Base-by-base conservation (phyloP, 768 basidiomycete genomes). In the Tylopilus plumbeoviolaceoides region DNA sequence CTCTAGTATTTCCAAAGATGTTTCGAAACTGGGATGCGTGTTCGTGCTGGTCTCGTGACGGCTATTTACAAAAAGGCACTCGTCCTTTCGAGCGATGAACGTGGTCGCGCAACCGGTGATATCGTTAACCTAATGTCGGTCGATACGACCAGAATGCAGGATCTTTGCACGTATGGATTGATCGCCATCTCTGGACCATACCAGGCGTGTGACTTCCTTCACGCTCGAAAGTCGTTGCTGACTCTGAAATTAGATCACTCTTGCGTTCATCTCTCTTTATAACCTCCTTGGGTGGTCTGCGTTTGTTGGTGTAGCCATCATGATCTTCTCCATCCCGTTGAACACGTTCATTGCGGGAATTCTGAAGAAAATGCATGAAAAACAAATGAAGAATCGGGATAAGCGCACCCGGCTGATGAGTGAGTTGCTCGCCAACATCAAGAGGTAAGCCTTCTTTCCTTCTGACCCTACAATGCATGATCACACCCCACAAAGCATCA, bases 111-210 rank as follows among this genome's bases (percentile, higher is more conserved):
- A 0, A 83, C 90, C 0, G 95, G 95, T 1, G 94, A 97, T 65
- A 94, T 97, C 33, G 92, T 97, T 57, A 98, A 97, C 64, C 70
- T 95, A 30, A 94, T 95, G 87, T 87, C 86, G 8, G 92, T 95
- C 14, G 91, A 93, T 58, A 82, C 91, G 0, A 84, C 80, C 14
- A 74, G 88, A 33, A 70, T 93, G 40, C 89, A 91, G 59, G 90
- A 93, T 54, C 74, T 92, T 23, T 89, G 87, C 65, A 82, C 85
- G 0, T 91, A 88, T 64, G 91, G 87, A 1, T 74, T 97, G 40
- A 94, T 95, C 54, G 78, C 84, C 4, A 78, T 95, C 63, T 91
- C 87, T 3, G 95, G 91, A 1, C 88, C 93, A 7, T 80, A 91
- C 64, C 93, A 93, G 76, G 87, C 80, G 75, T 47, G 72, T 61